These are phyloP conservation scores for Scheffersomyces illinoinensis DNA, from an alignment of 1,139 yeast species.

Conservation along the genomic window DNA sequence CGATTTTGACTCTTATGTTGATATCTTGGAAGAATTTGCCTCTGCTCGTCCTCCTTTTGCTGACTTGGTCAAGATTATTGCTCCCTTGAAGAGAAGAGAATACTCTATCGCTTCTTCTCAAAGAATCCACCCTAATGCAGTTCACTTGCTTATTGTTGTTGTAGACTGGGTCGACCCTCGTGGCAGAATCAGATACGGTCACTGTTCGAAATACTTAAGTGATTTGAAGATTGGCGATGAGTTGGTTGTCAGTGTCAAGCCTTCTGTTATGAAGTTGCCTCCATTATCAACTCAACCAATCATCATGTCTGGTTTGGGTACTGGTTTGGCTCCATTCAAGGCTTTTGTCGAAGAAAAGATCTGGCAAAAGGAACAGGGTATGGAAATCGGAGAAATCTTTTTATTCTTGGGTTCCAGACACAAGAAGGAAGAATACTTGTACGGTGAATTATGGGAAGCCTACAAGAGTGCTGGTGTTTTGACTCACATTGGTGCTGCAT, in stretches of 20 bases:
- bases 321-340: slow-evolving; percentile 98
- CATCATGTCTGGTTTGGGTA: slow-evolving; percentile 96
- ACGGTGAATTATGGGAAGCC: slow-evolving; percentile 98
- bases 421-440: slow-evolving; percentile 90
- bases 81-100: slow-evolving; percentile 95
- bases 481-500: slow-evolving; percentile 97
- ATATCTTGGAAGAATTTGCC: slow-evolving; percentile 74
- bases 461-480: slow-evolving; percentile 88
- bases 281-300: slow-evolving; percentile 85
- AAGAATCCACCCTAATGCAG: slow-evolving; percentile 85
- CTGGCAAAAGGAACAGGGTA: slow-evolving; percentile 89
- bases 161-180: slow-evolving; percentile 92
- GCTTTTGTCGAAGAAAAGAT: slow-evolving; percentile 95
- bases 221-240: slow-evolving; percentile 80
- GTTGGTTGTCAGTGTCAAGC: slow-evolving; percentile 91
- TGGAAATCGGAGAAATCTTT: slow-evolving; percentile 86
- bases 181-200: slow-evolving; percentile 90
- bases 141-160: slow-evolving; percentile 89
- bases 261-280: slow-evolving; percentile 96
- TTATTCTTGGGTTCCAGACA: slow-evolving; percentile 94
- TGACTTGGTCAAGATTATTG: slow-evolving; percentile 69
- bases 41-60: slow-evolving; percentile 81
- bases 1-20: slow-evolving; percentile 79
- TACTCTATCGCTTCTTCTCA: slow-evolving; percentile 99
- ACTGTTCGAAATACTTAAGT: slow-evolving; percentile 87